phyloP scores from a whole-genome alignment of 192 early-diverging fungal species.

The Geranomyces variabilis region DNA sequence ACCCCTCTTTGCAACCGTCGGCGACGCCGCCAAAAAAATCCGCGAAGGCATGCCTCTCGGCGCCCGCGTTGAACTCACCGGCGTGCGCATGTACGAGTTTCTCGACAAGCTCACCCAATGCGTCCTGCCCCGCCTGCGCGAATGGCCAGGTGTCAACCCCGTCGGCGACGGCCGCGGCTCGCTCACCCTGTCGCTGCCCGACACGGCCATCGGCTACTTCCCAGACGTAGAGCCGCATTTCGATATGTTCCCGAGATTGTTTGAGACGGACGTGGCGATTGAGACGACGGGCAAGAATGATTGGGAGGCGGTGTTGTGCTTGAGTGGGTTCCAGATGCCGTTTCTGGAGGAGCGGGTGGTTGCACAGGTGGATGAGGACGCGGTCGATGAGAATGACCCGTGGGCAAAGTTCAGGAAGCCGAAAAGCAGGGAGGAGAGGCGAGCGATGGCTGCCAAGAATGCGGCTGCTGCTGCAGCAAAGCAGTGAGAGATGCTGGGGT shows the following conservation, averaged over 20 bases:
- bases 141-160: constrained; percentile 79
- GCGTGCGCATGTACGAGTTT: constrained; percentile 89
- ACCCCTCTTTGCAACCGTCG: constrained; percentile 76
- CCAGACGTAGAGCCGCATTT: constrained; percentile 97
- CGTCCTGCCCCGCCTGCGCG: constrained; percentile 92
- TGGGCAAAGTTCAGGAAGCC: constrained; percentile 58
- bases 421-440: constrained; percentile 44
- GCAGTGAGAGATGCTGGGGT: constrained; percentile 3
- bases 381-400: constrained; percentile 47
- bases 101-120: constrained; percentile 93
- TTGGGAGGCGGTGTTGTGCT: constrained; percentile 73
- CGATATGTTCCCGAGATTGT: constrained; percentile 89
- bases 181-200: constrained; percentile 83
- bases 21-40: constrained; percentile 84
- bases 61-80: constrained; percentile 76
- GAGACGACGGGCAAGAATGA: constrained; percentile 81
- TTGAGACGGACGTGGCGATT: constrained; percentile 84
- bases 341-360: constrained; percentile 56
- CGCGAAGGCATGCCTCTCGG: constrained; percentile 92
- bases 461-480: background rate
- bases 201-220: constrained; percentile 84
- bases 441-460: constrained; percentile 28
- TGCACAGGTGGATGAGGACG: constrained; percentile 32
- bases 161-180: constrained; percentile 76
- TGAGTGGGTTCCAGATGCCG: constrained; percentile 90